These are phyloP conservation scores for Plantago coronopus DNA, from an alignment of 305 asterid genomes.

Conservation along the genomic window DNA sequence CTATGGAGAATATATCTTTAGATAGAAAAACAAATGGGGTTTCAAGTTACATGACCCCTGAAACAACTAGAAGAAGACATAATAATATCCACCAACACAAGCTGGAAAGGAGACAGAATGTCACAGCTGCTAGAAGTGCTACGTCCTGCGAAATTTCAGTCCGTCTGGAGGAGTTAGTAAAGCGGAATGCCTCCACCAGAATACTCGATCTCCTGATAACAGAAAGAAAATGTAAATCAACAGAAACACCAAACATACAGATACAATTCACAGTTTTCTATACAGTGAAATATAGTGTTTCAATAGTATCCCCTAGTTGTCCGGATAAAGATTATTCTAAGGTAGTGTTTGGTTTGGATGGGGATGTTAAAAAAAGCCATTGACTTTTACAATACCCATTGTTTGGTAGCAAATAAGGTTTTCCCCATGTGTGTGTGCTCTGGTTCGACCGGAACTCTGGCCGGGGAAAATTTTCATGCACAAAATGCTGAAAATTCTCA, in stretches of 20 bases:
- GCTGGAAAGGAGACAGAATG: not conserved
- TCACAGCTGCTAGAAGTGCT: not conserved
- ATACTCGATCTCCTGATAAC: constrained; percentile 82
- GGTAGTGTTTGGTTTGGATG: too few relatives aligned
- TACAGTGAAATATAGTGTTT: not conserved
- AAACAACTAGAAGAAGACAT: not conserved
- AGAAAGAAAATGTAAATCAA: not conserved
- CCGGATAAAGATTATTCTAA: not conserved
- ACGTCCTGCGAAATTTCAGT: not conserved
- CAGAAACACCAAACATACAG: not conserved
- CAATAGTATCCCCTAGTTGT: not conserved
- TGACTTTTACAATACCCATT: too few relatives aligned
- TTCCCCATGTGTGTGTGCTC: too few relatives aligned
- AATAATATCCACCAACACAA: constrained; percentile 2
- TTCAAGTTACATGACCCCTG: not conserved
- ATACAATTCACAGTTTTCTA: not conserved
- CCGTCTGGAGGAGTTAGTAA: constrained; percentile 24
- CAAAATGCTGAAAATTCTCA: too few relatives aligned
- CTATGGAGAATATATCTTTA: not conserved
- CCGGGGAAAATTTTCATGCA: too few relatives aligned
- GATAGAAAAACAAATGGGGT: not conserved
- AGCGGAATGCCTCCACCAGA: constrained; percentile 81
- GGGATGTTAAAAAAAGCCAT: too few relatives aligned
- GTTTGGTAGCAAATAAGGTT: too few relatives aligned
- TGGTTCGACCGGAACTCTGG: too few relatives aligned